Base-by-base conservation (phyloP, 352 stramenopile species). In the Phytophthora pisi region DNA sequence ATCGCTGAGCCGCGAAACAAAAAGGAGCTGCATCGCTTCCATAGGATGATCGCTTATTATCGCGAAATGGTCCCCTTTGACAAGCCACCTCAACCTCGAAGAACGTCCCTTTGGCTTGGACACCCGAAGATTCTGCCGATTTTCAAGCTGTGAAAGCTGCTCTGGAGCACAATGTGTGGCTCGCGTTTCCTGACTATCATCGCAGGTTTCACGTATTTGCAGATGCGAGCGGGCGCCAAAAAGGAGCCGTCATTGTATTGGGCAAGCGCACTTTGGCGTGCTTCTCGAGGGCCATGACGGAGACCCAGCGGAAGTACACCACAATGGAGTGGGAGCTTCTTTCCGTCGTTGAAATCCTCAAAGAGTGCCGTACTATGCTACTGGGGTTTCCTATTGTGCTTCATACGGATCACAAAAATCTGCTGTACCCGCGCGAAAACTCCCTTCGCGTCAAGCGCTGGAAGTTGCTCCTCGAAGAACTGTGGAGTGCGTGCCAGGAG, bases 331-430 rank as follows among this genome's bases (percentile, higher is more conserved):
- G 45, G 28, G 59, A 66, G 6, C 16, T 60, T 4, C 26, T 60
- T 7, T 61, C 45, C 1, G 11, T 61, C 1, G 52, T 67, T 0
- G 43, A 61, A 15, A 51, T 67, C 11, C 6, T 67, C 2, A 20
- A 56, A 2, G 51, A 67, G 15, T 67, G 61, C 4, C 51, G 61
- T 3, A 67, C 51, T 0, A 61, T 67, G 61, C 11, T 67, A 10
- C 30, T 61, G 0, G 61, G 51, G 4, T 61, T 61, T n/a, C 45
- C 42, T 34, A 20, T 67, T 1, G 46, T 61, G 3, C 18, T 61
- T 5, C 61, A 61, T n/a, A 67, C 61, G 0, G 61, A 67, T 11
- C 51, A 57, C 42, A 51, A 61, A 8, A 61, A 61, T 9, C 10
- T 67, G 1, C 40, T 57, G 1, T 51, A 40, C 11, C 61, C 61